Base-by-base conservation (phyloP, 345 rosid genomes). In the Populus nigra region DNA sequence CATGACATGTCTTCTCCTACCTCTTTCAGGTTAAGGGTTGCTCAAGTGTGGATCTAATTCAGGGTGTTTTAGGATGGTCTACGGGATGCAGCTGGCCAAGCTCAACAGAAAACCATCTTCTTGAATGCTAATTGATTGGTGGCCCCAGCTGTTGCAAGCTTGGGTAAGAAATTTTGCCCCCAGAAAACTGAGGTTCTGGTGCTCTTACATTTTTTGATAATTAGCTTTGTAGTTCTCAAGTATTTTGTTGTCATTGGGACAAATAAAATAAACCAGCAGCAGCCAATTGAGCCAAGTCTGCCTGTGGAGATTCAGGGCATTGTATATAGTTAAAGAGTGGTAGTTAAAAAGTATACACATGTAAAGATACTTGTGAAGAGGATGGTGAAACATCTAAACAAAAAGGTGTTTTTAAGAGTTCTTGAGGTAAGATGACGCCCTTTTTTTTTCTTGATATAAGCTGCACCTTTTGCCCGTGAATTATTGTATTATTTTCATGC, bases 1-100 rank as follows among this genome's bases (percentile, higher is more conserved):
- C 47, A 22, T 81, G 65, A 83, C 47, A 29, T 15, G 22, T 7
- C 10, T 61, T 41, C 59, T 77, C 75, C 49, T 63, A 1, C 72
- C 41, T 76, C 25, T 75, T 59, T 25, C 88, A 96, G 99, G 90
- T 91, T 59, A 86, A 80, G 76, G 96, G 91, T 69, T 93, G 94
- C 86, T 82, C 90, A 17, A 92, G 87, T 76, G 86, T 93, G 82
- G 98, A 93, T 88, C 78, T 88, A 73, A 86, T 96, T 80, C 81
- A 84, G 33, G 99, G 99, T 81, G 98, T 96, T 61, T 82, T 96
- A 84, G 93, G 94, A 78, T 96, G 98, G 96, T 93, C 94, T 31
- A 89, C 87, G 27, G 99, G 98, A 67, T 96, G 99, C 88, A 95
- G 96, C 86, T 92, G 95, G 98, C 93, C 97, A 41, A 82, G 84